Evolutionary conservation across 2,329 filamentous ascomycete genomes (phyloP), one percentile per base, ranked within the genome.

Genomic region (Clarireedia homoeocarpa): DNA sequence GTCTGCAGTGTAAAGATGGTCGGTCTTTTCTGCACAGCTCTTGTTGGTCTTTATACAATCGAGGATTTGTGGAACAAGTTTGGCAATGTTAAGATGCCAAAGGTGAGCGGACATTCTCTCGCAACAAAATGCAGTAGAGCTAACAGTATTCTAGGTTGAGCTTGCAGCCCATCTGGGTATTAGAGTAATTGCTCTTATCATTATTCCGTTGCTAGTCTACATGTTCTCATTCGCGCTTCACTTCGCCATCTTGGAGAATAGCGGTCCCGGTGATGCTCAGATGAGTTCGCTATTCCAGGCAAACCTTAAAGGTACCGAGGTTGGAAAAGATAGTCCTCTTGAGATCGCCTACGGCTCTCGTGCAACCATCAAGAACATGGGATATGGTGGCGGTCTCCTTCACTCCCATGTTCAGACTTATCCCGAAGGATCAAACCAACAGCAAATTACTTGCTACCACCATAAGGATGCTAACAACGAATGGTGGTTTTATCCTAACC

Each of bases 381-480:
- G 94, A 34, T 99, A 99, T 67, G 94, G 94, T 58, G 94, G 94
- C 69, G 94, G 94, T 71, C 83, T 99, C 38, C 84, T 97, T 47
- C 92, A 97, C 74, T 96, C 91, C 44, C 94, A 97, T 77, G 83
- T 96, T 60, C 92, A 97, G 74, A 96, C 91, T 7, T 97, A 90
- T 71, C 92, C 92, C 0, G 91, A 96, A 69, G 94, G 92, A 34
- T 97, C 94, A 39, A 76, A 76, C 52, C 94, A 99, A 74, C 95
- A 99, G 73, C 94, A 99, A 72, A 86, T 99, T 60, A 99, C 94
- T 61, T 99, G 95, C 78, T 99, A 99, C 74, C 94, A 99, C 74
- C 94, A 99, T 79, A 99, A 99, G 72, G 94, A 99, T 77, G 81
- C 92, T 71, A 99, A 99, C 82, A 99, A 99, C 71, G 94, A 99